Percentiles rank a stretch among this genome's conserved stretches.
Conservation (phyloP, 805 yeast species). For the Clavispora phyllophila region DNA sequence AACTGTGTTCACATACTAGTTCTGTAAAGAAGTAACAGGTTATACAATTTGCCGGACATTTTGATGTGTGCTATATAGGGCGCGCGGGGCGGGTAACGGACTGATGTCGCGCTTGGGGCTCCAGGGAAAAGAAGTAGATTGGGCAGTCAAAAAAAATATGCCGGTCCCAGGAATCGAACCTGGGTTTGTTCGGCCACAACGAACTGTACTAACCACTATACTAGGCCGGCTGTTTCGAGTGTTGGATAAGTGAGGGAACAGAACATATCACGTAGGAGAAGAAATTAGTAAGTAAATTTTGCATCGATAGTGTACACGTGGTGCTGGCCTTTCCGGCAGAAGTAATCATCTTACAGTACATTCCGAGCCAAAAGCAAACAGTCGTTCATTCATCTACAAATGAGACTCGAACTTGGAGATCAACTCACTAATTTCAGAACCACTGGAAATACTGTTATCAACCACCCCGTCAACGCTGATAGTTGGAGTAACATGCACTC, state of each 20-base stretch:
- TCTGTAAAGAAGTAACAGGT: conserved; percentile 1
- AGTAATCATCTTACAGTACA: too few species aligned
- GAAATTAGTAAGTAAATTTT: too few species aligned
- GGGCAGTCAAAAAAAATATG: conserved; percentile 27
- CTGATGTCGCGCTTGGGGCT: background rate
- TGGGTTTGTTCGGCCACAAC: conserved; percentile 73
- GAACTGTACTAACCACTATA: conserved; percentile 71
- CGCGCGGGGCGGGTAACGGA: conserved; percentile 12
- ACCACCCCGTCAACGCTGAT: conserved; percentile 66
- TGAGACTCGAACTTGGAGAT: conserved; percentile 31
- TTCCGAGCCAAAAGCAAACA: background rate
- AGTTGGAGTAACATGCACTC: conserved; percentile 84
- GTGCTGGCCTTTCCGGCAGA: too few species aligned
- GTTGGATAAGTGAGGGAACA: too few species aligned
- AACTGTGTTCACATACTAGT: conserved; percentile 11
- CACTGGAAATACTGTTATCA: conserved; percentile 54
- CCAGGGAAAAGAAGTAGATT: background rate
- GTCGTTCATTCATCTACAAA: conserved; percentile 9
- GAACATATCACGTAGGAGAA: too few species aligned
- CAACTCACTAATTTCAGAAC: conserved; percentile 47
- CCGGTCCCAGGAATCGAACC: conserved; percentile 73
- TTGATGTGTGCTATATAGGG: conserved; percentile 2
- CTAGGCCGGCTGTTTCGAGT: conserved; percentile 31
- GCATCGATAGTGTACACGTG: too few species aligned
- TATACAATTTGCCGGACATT: background rate